Base-by-base conservation (phyloP, 2,329 filamentous ascomycete genomes). In the Cordyceps pruinosa region DNA sequence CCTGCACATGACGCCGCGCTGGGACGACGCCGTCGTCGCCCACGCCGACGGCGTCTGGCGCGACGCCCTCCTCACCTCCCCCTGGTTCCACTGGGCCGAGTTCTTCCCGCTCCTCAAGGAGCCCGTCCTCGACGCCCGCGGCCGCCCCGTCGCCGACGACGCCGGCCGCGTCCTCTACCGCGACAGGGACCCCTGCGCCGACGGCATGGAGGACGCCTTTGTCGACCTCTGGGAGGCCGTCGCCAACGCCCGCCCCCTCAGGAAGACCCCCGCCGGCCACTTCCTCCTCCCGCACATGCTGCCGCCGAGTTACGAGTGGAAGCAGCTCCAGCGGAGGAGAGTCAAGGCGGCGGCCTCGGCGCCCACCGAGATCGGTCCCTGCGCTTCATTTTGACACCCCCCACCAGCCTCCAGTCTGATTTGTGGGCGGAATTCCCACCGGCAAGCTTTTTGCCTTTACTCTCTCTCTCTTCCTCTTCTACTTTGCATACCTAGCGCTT, bases 61-160 rank as follows among this genome's bases (percentile, higher is more conserved):
- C 13, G 32, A 42, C 3, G 41, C 61, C 1, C 57, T 69, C 7
- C 34, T 60, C 19, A 62, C 60, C 8, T 67, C 65, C 0, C 67
- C 67, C 1, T 69, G 67, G 66, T 65, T 61, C 12, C 60, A 68
- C 58, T 66, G 63, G 32, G 62, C 64, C 4, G 57, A 65, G n/a
- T 67, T 68, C 46, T 52, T 59, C 0, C 52, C 57, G 6, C 48
- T 66, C 10, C 49, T 63, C 25, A 61, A 60, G 28, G 63, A 61
- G 41, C 60, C 59, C 6, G 60, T 65, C 1, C 12, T 59, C 2
- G 59, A 63, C 17, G 46, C 19, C 15, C 28, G 52, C 4, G 61
- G 34, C 7, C 44, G 57, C 35, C 55, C 58, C 1, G 21, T 47
- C 15, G 54, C 42, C 9, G 44, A 60, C 13, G 25, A 8, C 7